phyloP scores from a whole-genome alignment of 208 protist genomes.

The Trypanosoma caninum region DNA sequence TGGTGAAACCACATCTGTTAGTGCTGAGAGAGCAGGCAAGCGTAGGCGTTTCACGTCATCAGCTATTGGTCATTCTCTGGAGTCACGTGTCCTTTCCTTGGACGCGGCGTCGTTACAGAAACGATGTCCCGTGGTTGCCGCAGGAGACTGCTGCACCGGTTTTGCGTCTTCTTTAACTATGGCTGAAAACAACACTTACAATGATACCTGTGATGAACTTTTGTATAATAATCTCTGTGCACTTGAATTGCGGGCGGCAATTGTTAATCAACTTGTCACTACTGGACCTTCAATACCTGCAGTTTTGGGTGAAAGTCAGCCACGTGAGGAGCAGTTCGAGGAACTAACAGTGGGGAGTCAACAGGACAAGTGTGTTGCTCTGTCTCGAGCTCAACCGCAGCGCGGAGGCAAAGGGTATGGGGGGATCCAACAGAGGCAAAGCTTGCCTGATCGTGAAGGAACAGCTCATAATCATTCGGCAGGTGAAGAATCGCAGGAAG shows the following conservation, averaged over 20 bases:
- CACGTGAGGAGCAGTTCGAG: background rate
- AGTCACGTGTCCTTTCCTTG: slow-evolving; percentile 5
- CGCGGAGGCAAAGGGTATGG: background rate
- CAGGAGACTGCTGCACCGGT: background rate
- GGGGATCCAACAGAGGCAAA: no score
- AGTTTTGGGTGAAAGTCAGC: slow-evolving; percentile 30
- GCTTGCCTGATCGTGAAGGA: background rate
- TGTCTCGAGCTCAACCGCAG: slow-evolving; percentile 17
- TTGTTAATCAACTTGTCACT: slow-evolving; percentile 9
- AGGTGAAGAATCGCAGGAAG: slow-evolving; percentile 63
- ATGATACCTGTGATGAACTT: slow-evolving; percentile 64
- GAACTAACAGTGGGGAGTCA: slow-evolving; percentile 8
- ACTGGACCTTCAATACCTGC: background rate
- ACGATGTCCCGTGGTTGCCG: background rate
- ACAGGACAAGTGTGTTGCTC: background rate
- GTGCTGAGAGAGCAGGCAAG: slow-evolving; percentile 4
- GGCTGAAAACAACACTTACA: slow-evolving; percentile 27
- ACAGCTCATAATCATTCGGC: background rate
- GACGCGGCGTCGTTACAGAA: slow-evolving; percentile 9
- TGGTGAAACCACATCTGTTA: background rate
- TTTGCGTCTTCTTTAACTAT: background rate
- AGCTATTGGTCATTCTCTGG: background rate
- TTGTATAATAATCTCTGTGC: slow-evolving; percentile 49
- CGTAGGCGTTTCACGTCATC: background rate
- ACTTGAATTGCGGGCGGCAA: slow-evolving; percentile 38